Percentiles rank a stretch among this genome's conserved stretches.
Conservation (phyloP, 2,329 filamentous ascomycete genomes). For the Dothistroma pini region DNA sequence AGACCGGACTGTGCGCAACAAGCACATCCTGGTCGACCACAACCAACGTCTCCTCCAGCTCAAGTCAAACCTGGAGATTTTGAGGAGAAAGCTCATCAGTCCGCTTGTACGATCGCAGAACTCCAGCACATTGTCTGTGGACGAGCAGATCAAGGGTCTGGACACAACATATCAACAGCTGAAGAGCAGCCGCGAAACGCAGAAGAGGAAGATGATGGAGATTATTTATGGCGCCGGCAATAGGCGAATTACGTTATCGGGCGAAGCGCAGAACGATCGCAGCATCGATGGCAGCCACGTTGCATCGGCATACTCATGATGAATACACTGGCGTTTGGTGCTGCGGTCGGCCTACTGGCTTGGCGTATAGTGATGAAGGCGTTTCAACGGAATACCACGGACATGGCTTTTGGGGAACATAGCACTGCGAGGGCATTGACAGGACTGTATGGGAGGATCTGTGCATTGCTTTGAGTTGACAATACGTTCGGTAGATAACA, state of each 20-base stretch:
- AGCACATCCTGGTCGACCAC: slow-evolving; percentile 79
- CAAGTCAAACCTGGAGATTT: slow-evolving; percentile 80
- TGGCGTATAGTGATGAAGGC: neutral
- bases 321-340: neutral
- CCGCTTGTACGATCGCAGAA: slow-evolving; percentile 72
- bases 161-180: slow-evolving; percentile 77
- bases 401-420: neutral
- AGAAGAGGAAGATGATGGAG: slow-evolving; percentile 46
- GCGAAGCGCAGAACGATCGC: slow-evolving; percentile 11
- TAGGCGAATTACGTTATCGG: slow-evolving; percentile 19
- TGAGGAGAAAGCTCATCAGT: slow-evolving; percentile 77
- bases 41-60: slow-evolving; percentile 78
- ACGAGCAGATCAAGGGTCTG: slow-evolving; percentile 80
- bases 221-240: slow-evolving; percentile 32
- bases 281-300: slow-evolving; percentile 16
- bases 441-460: neutral
- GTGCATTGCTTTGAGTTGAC: neutral
- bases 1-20: slow-evolving; percentile 80
- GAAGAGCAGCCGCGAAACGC: slow-evolving; percentile 67
- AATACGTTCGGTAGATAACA: neutral
- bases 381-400: neutral
- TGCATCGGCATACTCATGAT: slow-evolving; percentile 10
- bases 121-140: slow-evolving; percentile 67
- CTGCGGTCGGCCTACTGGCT: neutral
- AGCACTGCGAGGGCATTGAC: slow-evolving; percentile 1